These are phyloP conservation scores for Kluyveromyces siamensis DNA, from an alignment of 805 yeast genomes.

Conservation along the genomic window DNA sequence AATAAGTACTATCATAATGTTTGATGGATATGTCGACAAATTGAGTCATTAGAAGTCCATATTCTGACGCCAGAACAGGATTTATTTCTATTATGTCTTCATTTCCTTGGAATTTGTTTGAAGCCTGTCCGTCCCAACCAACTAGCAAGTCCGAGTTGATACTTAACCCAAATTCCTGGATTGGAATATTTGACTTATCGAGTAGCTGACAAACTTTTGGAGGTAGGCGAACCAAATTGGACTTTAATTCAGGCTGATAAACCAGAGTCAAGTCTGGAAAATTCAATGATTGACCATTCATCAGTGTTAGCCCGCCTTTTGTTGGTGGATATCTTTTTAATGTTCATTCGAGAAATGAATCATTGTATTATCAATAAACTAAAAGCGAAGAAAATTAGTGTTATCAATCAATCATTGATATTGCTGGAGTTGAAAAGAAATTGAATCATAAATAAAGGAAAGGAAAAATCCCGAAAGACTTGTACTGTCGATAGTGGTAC, in stretches of 20 bases:
- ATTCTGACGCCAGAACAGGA: slow-evolving; percentile 15
- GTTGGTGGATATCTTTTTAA: not conserved
- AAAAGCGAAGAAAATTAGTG: not conserved
- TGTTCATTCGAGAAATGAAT: not conserved
- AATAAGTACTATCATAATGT: slow-evolving; percentile 7
- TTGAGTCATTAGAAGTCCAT: slow-evolving; percentile 5
- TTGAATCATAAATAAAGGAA: too few relatives aligned
- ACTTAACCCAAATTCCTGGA: slow-evolving; percentile 18
- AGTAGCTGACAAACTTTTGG: slow-evolving; percentile 11
- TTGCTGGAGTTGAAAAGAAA: too few relatives aligned
- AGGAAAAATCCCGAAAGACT: too few relatives aligned
- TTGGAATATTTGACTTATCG: slow-evolving; percentile 15
- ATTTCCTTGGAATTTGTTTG: slow-evolving; percentile 10
- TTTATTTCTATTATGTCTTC: slow-evolving; percentile 14
- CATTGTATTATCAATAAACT: not conserved
- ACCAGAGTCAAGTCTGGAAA: slow-evolving; percentile 9
- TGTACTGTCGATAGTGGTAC: too few relatives aligned
- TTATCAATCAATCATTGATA: too few relatives aligned
- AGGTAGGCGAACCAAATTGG: slow-evolving; percentile 25
- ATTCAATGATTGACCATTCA: slow-evolving; percentile 5
- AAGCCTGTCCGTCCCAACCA: slow-evolving; percentile 25
- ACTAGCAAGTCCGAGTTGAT: slow-evolving; percentile 9
- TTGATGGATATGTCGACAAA: slow-evolving; percentile 9
- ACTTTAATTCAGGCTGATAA: slow-evolving; percentile 14
- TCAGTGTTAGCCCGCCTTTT: not conserved